Conservation (phyloP, 352 stramenopile species). For the Pythium phragmiticola region DNA sequence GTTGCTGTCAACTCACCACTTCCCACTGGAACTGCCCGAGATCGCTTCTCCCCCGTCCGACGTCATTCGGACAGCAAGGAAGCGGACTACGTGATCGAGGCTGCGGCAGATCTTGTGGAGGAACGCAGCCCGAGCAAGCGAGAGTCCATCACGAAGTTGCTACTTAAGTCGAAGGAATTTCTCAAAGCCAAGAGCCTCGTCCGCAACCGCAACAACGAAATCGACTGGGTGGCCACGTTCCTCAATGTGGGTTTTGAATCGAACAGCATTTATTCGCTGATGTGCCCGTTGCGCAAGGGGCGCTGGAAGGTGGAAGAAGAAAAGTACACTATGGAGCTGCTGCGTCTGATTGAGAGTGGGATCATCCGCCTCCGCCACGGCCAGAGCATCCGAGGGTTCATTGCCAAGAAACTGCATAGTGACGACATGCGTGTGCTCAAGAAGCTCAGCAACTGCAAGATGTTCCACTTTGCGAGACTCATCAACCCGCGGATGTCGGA, state of each 20-base stretch:
- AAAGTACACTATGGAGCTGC: constrained; percentile 65
- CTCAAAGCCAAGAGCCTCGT: constrained; percentile 57
- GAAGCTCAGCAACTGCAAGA: constrained; percentile 83
- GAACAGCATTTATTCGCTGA: constrained; percentile 71
- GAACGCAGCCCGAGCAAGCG: constrained; percentile 34
- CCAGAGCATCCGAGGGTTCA: constrained; percentile 69
- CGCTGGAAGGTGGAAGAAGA: constrained; percentile 77
- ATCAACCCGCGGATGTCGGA: constrained; percentile 62
- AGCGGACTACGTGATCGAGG: constrained; percentile 26
- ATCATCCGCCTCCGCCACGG: constrained; percentile 56
- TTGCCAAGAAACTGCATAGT: constrained; percentile 76
- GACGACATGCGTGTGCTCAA: constrained; percentile 85
- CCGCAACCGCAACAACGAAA: constrained; percentile 71
- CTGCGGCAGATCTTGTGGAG: constrained; percentile 28
- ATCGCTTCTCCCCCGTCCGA: constrained; percentile 9
- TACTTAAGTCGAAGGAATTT: constrained; percentile 71
- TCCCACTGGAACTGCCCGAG: not conserved
- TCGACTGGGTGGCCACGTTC: constrained; percentile 79
- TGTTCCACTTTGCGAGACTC: constrained; percentile 65
- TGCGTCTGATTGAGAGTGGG: constrained; percentile 63
- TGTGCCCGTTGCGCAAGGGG: constrained; percentile 73
- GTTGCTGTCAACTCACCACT: constrained; percentile 14
- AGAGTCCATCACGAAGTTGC: constrained; percentile 47
- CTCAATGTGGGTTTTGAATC: constrained; percentile 69
- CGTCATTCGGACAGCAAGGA: constrained; percentile 21